Conservation (phyloP, 1,139 yeast genomes). For the Hemisphaericaspora xylofermentans region DNA sequence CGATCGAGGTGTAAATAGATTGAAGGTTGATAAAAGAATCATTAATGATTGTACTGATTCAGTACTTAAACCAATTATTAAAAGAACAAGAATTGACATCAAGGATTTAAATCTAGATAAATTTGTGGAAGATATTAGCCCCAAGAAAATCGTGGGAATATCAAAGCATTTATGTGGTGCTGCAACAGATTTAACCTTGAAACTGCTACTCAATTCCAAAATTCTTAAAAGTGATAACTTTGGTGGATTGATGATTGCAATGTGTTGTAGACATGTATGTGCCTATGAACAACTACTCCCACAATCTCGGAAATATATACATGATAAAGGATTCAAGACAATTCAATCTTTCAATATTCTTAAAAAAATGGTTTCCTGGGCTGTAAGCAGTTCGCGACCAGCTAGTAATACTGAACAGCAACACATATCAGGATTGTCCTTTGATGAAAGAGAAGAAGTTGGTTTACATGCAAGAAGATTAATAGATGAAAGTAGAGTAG, state of each 20-base stretch:
- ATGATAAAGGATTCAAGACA: conserved; percentile 28
- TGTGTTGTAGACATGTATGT: conserved; percentile 94
- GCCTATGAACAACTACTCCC: conserved; percentile 50
- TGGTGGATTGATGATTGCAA: conserved; percentile 74
- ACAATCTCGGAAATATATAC: conserved; percentile 45
- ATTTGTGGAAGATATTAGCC: conserved; percentile 33
- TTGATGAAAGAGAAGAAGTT: conserved; percentile 47
- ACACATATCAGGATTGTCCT: conserved; percentile 45
- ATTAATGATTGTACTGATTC: conserved; percentile 41
- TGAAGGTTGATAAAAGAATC: conserved; percentile 76
- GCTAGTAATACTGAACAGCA: conserved; percentile 27
- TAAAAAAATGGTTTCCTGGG: conserved; percentile 80
- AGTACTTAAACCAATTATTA: conserved; percentile 32
- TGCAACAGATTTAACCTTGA: conserved; percentile 83
- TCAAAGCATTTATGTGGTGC: conserved; percentile 93
- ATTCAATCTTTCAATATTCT: conserved; percentile 51
- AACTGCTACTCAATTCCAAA: conserved; percentile 55
- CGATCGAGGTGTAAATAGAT: conserved; percentile 75
- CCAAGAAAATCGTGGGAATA: conserved; percentile 50
- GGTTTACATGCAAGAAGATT: conserved; percentile 71
- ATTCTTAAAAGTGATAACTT: conserved; percentile 22
- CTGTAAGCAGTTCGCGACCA: conserved; percentile 55
- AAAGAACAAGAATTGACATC: conserved; percentile 70
- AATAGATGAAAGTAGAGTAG: conserved; percentile 54
- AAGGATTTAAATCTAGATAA: conserved; percentile 63